phyloP scores from a whole-genome alignment of 495 filamentous ascomycete genomes.

The Aspergillus nanangensis region DNA sequence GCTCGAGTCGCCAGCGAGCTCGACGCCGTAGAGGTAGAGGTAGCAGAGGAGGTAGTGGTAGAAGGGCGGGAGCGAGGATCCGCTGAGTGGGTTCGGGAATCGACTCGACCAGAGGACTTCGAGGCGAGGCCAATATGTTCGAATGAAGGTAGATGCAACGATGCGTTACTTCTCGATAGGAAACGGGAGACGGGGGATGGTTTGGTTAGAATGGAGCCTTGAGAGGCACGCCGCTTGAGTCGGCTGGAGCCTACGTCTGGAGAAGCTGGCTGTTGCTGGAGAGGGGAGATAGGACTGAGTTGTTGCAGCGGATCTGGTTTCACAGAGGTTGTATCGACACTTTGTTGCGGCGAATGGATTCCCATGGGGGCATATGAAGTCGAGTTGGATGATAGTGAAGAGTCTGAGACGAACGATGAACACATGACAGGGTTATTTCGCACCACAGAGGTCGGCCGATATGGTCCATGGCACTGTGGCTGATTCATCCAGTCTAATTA shows the following conservation, averaged over 20 bases:
- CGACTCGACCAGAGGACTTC: constrained; percentile 19
- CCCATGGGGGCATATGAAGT: constrained; percentile 12
- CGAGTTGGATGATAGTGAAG: constrained; percentile 7
- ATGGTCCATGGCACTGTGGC: constrained; percentile 34
- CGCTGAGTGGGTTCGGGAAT: constrained; percentile 29
- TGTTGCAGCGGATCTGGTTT: constrained; percentile 12
- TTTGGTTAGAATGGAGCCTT: constrained; percentile 35
- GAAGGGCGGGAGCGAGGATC: constrained; percentile 36
- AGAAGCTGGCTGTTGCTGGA: constrained; percentile 12
- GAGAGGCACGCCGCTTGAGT: constrained; percentile 37
- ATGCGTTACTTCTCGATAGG: constrained; percentile 33
- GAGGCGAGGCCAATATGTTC: constrained; percentile 30
- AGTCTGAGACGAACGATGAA: constrained; percentile 11
- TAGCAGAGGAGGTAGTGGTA: constrained; percentile 26
- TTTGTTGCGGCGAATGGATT: constrained; percentile 7
- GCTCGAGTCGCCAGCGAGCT: constrained; percentile 29
- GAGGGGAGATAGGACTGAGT: constrained; percentile 16
- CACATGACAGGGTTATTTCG: constrained; percentile 29
- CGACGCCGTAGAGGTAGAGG: too few relatives aligned
- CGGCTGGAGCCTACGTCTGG: constrained; percentile 14
- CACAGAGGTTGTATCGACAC: constrained; percentile 9
- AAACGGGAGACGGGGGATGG: constrained; percentile 39
- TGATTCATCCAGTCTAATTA: constrained; percentile 35
- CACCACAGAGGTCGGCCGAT: constrained; percentile 22
- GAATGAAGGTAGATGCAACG: constrained; percentile 38